A percentile compares a stretch with the other conserved stretches of the same genome.
Conservation (phyloP, 768 basidiomycete species). For the Chiua virens region DNA sequence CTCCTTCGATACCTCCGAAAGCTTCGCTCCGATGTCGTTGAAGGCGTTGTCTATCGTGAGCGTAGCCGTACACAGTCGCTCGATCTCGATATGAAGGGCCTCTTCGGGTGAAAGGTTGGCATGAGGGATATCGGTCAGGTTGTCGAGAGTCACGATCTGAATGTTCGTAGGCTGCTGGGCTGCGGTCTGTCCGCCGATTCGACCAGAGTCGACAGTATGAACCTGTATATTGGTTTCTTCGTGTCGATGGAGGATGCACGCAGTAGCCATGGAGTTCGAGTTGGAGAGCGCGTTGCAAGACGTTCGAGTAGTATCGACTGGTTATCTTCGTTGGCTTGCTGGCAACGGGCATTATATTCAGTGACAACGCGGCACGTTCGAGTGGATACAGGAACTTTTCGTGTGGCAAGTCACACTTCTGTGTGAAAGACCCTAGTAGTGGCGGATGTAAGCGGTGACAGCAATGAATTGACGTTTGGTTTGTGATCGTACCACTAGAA, state of each 20-base stretch:
- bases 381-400: too few species aligned
- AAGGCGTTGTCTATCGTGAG: constrained; percentile 19
- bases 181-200: background rate
- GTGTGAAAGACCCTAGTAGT: too few species aligned
- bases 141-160: background rate
- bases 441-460: too few species aligned
- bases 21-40: constrained; percentile 8
- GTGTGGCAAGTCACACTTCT: too few species aligned
- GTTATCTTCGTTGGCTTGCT: too few species aligned
- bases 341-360: too few species aligned
- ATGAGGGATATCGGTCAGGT: background rate
- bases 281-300: too few species aligned
- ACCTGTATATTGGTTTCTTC: background rate
- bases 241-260: background rate
- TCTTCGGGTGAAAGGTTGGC: constrained; percentile 13
- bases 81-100: constrained; percentile 15
- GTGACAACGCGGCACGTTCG: too few species aligned
- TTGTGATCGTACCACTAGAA: too few species aligned
- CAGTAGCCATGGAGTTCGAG: constrained; percentile 8
- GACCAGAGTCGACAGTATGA: background rate
- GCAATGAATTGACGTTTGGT: too few species aligned
- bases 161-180: too few species aligned
- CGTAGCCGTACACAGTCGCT: constrained; percentile 11
- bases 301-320: too few species aligned
- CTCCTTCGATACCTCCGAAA: constrained; percentile 5